Evolutionary conservation across 441 rosid genomes (phyloP), one percentile per base, ranked within the genome.

Genomic region (Brassica hybrid): DNA sequence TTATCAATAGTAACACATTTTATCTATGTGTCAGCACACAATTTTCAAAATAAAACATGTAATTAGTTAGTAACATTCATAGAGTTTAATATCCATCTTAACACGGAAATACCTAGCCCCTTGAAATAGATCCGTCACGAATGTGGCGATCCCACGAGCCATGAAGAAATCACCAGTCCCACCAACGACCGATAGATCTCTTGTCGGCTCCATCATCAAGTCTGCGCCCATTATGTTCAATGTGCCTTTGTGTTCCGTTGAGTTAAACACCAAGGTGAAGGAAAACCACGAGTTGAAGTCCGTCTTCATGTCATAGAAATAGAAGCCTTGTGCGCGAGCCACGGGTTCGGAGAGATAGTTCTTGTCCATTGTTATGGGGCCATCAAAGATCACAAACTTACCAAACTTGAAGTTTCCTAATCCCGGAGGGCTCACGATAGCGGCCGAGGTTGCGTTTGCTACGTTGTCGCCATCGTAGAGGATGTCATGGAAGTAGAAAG

Each of bases 241-340:
- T 59, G 86, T 90, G 3, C 99, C 96, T 30, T 69, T 80, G 54
- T 91, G 89, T 71, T 82, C 76, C 0, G 92, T 87, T 2, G 92
- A 88, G 68, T 90, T 88, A 67, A 91, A 89, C 38, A 88, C 90
- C 27, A 94, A 88, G 0, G 96, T 84, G 73, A 86, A 88, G 3
- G 85, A 92, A 5, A 94, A 73, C 97, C 98, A 93, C 2, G 97
- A 85, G 1, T 94, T 90, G 82, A 76, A 93, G 30, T 85, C 85
- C 7, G 71, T 87, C 74, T 88, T 93, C 87, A 76, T 86, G 83
- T 94, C 97, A 25, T 88, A 94, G 9, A 93, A 0, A 12, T 90
- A 94, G 41, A 91, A 83, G 34, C 98, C 98, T 62, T 92, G 98
- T 0, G 97, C 98, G 0, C 89, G 84, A n/a, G 95, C 98, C 1